Evolutionary conservation across 176 grass and related monocot species (phyloP).

Genomic region (Canna indica): DNA sequence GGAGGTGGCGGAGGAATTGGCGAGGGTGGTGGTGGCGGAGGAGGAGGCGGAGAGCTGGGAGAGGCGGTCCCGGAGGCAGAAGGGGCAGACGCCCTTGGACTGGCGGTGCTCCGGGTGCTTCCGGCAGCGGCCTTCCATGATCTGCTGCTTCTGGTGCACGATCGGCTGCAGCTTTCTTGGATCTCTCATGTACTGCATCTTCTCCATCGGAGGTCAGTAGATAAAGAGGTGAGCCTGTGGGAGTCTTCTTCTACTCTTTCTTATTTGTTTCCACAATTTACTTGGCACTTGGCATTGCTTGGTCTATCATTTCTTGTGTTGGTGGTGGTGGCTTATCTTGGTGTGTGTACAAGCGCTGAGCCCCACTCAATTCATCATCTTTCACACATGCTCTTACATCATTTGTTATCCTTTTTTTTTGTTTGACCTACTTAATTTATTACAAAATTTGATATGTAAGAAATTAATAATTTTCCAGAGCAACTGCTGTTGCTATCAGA

Average conservation of each 20-base stretch:
- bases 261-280: background rate
- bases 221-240: background rate
- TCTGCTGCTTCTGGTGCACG: conserved; percentile 6
- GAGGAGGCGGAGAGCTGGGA: conserved; percentile 62
- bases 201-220: too few relatives aligned
- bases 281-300: background rate
- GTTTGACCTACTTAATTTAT: too few relatives aligned
- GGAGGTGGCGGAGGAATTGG: conserved; percentile 8
- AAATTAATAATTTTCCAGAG: too few relatives aligned
- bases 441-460: too few relatives aligned
- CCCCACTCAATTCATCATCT: too few relatives aligned
- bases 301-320: background rate
- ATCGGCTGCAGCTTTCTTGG: background rate
- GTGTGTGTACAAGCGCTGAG: too few relatives aligned
- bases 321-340: background rate
- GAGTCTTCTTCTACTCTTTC: background rate
- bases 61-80: conserved; percentile 70
- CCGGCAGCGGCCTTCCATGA: conserved; percentile 65
- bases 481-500: too few relatives aligned
- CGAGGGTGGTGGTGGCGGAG: conserved; percentile 42
- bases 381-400: too few relatives aligned
- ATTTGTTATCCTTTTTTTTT: too few relatives aligned
- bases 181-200: conserved; percentile 1
- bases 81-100: conserved; percentile 79
- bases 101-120: conserved; percentile 64